These are phyloP conservation scores for Mortierella polycephala DNA, from an alignment of 371 early-diverging fungal genomes.

Conservation along the genomic window DNA sequence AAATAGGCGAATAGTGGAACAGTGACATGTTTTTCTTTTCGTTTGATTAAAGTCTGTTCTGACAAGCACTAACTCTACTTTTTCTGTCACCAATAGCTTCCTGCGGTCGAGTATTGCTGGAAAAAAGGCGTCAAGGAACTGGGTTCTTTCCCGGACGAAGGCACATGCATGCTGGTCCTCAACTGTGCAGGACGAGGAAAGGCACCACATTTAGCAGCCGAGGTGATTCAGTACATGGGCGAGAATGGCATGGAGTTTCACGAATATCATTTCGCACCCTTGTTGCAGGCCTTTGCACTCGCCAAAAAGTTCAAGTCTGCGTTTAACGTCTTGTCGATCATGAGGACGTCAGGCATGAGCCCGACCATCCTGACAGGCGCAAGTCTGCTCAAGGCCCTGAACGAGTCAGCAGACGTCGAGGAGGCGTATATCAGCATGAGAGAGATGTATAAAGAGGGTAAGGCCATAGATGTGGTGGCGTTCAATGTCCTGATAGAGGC, in stretches of 20 bases:
- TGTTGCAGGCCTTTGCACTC: slow-evolving; percentile 73
- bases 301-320: slow-evolving; percentile 68
- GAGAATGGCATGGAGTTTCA: slow-evolving; percentile 64
- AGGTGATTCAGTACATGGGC: slow-evolving; percentile 67
- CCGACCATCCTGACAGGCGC: slow-evolving; percentile 59
- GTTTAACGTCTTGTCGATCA: slow-evolving; percentile 72
- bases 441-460: slow-evolving; percentile 61
- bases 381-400: slow-evolving; percentile 35
- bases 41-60: background rate
- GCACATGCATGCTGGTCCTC: slow-evolving; percentile 68
- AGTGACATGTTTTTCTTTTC: background rate
- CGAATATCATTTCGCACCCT: slow-evolving; percentile 76
- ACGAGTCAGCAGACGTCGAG: slow-evolving; percentile 56
- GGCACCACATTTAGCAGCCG: slow-evolving; percentile 66
- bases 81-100: slow-evolving; percentile 50
- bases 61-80: background rate
- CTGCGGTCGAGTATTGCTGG: slow-evolving; percentile 64
- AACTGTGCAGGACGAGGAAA: slow-evolving; percentile 70
- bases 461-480: slow-evolving; percentile 65
- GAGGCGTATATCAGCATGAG: slow-evolving; percentile 64
- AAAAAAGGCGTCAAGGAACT: slow-evolving; percentile 57
- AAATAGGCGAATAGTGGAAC: too few species aligned
- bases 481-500: slow-evolving; percentile 73
- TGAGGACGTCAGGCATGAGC: slow-evolving; percentile 67
- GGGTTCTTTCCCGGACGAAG: slow-evolving; percentile 68